A percentile compares a stretch with the other conserved stretches of the same genome.
Conservation (phyloP, 2,329 filamentous ascomycete genomes). For the Eutypa lata region DNA sequence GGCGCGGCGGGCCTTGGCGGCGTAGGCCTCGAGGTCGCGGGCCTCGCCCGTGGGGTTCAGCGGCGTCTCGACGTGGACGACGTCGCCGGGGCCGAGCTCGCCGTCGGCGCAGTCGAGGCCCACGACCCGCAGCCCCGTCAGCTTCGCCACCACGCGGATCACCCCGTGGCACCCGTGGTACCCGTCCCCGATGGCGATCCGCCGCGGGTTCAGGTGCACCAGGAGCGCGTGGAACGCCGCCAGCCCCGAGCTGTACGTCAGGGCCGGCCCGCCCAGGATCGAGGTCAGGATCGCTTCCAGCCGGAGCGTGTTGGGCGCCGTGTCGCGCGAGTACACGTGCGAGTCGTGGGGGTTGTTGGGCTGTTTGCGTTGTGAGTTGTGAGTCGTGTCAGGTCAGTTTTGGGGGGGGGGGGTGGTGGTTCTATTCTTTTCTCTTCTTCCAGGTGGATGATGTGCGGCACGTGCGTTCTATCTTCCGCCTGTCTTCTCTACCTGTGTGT, state of each 20-base stretch:
- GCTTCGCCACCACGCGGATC: slow-evolving; percentile 67
- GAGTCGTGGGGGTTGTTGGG: slow-evolving; percentile 52
- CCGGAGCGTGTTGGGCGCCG: slow-evolving; percentile 76
- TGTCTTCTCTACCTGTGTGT: too few relatives aligned
- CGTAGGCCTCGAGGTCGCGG: slow-evolving; percentile 68
- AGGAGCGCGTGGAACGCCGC: slow-evolving; percentile 86
- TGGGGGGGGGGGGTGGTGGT: too few relatives aligned
- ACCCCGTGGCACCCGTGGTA: slow-evolving; percentile 96
- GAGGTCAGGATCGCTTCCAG: slow-evolving; percentile 79
- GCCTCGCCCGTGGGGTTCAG: slow-evolving; percentile 87
- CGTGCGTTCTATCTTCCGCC: too few relatives aligned
- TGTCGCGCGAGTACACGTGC: slow-evolving; percentile 81
- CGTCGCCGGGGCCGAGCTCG: slow-evolving; percentile 70
- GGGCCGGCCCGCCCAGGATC: slow-evolving; percentile 64
- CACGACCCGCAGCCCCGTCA: slow-evolving; percentile 72
- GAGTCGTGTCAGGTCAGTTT: too few relatives aligned
- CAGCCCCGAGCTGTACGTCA: slow-evolving; percentile 83
- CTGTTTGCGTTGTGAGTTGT: slow-evolving; percentile 30
- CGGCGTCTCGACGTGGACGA: slow-evolving; percentile 90
- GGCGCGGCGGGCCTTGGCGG: slow-evolving; percentile 64
- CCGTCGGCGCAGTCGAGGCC: slow-evolving; percentile 65
- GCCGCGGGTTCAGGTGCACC: slow-evolving; percentile 77
- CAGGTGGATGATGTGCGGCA: too few relatives aligned
- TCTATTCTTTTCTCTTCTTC: too few relatives aligned
- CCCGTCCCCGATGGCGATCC: slow-evolving; percentile 76